Evolutionary conservation across 2,329 filamentous ascomycete species (phyloP).

Genomic region (Colletotrichum eremochloae): DNA sequence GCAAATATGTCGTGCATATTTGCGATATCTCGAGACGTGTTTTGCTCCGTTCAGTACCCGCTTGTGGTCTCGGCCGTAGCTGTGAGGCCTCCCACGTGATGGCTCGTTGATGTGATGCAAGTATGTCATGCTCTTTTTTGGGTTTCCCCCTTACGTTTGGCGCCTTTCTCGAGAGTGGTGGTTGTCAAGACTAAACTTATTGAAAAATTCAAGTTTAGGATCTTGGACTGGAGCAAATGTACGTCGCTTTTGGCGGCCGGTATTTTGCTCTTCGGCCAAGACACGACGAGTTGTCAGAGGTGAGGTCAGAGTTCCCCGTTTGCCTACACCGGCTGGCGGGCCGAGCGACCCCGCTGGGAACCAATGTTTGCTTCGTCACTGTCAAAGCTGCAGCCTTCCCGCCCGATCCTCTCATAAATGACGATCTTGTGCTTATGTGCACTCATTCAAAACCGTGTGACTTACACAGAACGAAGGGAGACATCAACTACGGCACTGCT

Average conservation of each 20-base stretch:
- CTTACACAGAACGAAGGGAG: background rate
- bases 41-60: conserved; percentile 19
- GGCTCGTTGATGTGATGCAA: conserved; percentile 27
- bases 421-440: background rate
- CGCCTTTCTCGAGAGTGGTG: background rate
- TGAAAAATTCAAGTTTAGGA: no score
- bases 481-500: no score
- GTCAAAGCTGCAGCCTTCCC: conserved; percentile 1
- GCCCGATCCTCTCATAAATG: background rate
- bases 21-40: conserved; percentile 37
- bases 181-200: no score
- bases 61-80: conserved; percentile 6
- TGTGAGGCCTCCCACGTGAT: conserved; percentile 37
- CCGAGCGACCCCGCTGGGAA: background rate
- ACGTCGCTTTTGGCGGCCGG: background rate
- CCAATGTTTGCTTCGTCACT: background rate
- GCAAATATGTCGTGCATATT: conserved; percentile 42
- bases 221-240: background rate
- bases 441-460: background rate
- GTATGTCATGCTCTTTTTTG: conserved; percentile 35
- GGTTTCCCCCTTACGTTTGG: no score
- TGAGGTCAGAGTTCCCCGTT: background rate
- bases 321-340: background rate
- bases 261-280: background rate
- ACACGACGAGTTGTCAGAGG: background rate